These are phyloP conservation scores for Begonia peltatifolia DNA, from an alignment of 306 rosid genomes.

Conservation along the genomic window DNA sequence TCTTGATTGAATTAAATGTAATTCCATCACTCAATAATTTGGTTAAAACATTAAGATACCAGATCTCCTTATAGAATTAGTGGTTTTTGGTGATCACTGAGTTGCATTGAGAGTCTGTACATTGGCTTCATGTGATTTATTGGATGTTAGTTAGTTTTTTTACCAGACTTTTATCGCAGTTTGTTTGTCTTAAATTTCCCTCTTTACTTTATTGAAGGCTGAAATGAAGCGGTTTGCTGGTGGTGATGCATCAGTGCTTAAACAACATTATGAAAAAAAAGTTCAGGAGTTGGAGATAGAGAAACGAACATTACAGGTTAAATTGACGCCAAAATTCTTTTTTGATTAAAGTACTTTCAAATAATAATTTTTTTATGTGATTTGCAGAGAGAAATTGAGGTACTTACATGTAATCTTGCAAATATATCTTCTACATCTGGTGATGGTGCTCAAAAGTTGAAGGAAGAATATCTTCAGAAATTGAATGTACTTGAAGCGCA, in stretches of 20 bases:
- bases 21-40: too few species aligned
- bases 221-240: constrained; percentile 74
- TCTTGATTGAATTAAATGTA: not conserved
- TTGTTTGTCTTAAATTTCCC: not conserved
- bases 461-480: constrained; percentile 82
- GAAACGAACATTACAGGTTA: constrained; percentile 74
- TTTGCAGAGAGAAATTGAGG: constrained; percentile 73
- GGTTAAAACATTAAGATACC: too few species aligned
- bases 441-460: constrained; percentile 76
- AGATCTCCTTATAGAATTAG: too few species aligned
- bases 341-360: constrained; percentile 1
- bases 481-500: constrained; percentile 74
- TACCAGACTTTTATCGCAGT: too few species aligned
- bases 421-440: constrained; percentile 62
- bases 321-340: constrained; percentile 12
- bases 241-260: constrained; percentile 55
- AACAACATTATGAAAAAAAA: constrained; percentile 84
- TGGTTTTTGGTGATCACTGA: too few species aligned
- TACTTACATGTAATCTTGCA: constrained; percentile 44
- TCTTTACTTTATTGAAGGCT: constrained; percentile 33
- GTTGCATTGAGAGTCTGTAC: too few species aligned
- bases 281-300: constrained; percentile 76
- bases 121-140: too few species aligned
- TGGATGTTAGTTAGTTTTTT: too few species aligned
- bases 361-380: constrained; percentile 2